Percentiles rank a stretch among this genome's conserved stretches.
These are phyloP conservation scores for Collybia nuda DNA, from an alignment of 768 basidiomycete species.

Conservation along the genomic window DNA sequence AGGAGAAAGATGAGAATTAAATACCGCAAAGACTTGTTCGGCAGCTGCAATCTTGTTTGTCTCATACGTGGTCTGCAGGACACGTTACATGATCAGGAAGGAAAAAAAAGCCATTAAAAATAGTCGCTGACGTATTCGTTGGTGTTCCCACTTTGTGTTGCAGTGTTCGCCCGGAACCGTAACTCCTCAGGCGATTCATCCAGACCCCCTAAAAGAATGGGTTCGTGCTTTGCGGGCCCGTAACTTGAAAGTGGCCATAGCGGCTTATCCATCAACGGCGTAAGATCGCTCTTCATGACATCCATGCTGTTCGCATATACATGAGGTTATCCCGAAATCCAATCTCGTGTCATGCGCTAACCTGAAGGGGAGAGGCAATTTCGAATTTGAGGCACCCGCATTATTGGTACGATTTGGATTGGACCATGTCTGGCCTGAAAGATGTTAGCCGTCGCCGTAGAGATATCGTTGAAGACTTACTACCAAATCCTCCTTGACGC, in stretches of 20 bases:
- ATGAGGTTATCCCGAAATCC: neutral
- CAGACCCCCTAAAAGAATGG: slow-evolving; percentile 57
- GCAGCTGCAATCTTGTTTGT: slow-evolving; percentile 51
- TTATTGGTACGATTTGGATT: slow-evolving; percentile 17
- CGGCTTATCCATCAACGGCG: slow-evolving; percentile 62
- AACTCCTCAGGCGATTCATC: slow-evolving; percentile 84
- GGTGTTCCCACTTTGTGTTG: slow-evolving; percentile 50
- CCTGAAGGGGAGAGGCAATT: slow-evolving; percentile 29
- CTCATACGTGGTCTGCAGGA: slow-evolving; percentile 55
- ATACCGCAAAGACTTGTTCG: slow-evolving; percentile 43
- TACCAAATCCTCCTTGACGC: slow-evolving; percentile 42
- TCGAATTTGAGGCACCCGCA: slow-evolving; percentile 16
- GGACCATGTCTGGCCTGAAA: slow-evolving; percentile 40
- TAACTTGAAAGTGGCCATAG: slow-evolving; percentile 80
- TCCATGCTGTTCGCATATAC: slow-evolving; percentile 45
- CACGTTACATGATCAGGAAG: neutral
- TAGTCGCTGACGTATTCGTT: slow-evolving; percentile 67
- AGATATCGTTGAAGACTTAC: slow-evolving; percentile 34
- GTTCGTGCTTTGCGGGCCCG: slow-evolving; percentile 74
- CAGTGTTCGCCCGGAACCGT: slow-evolving; percentile 59
- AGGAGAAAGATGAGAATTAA: neutral
- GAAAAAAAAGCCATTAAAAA: neutral
- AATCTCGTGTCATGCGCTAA: neutral
- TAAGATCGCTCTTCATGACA: slow-evolving; percentile 63
- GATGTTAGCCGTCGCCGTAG: neutral